These are phyloP conservation scores for Rhytidhysteron rufulum DNA, from an alignment of 2,329 filamentous ascomycete species.

Conservation along the genomic window DNA sequence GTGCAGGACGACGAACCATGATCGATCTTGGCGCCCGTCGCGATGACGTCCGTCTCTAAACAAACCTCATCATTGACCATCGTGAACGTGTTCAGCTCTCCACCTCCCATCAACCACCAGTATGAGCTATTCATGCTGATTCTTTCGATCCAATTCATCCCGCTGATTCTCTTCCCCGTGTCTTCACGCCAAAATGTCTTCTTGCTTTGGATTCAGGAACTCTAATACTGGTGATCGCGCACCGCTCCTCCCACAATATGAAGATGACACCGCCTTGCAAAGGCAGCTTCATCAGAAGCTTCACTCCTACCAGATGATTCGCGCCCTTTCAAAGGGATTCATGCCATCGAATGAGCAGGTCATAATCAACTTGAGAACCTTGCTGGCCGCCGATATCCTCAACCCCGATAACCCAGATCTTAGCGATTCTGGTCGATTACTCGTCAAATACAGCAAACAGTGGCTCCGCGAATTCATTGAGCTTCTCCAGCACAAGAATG, in stretches of 20 bases:
- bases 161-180: conserved; percentile 6
- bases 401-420: conserved; percentile 72
- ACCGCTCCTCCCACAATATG: conserved; percentile 78
- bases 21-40: not conserved
- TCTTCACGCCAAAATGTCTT: conserved; percentile 45
- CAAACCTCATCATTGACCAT: too few species aligned
- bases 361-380: conserved; percentile 72
- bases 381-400: conserved; percentile 73
- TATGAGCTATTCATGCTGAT: not conserved
- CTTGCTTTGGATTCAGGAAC: conserved; percentile 61
- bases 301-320: conserved; percentile 87
- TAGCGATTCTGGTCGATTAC: conserved; percentile 70
- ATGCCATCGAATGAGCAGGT: conserved; percentile 89
- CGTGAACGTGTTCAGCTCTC: too few species aligned
- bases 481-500: conserved; percentile 79
- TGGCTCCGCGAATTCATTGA: conserved; percentile 78
- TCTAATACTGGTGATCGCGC: conserved; percentile 61
- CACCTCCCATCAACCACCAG: too few species aligned
- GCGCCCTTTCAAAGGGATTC: conserved; percentile 76
- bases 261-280: conserved; percentile 76
- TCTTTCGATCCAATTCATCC: not conserved
- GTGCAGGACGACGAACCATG: not conserved
- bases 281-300: conserved; percentile 80
- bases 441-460: conserved; percentile 68
- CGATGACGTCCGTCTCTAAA: not conserved